Percentiles rank a stretch among this genome's conserved stretches.
phyloP scores from a whole-genome alignment of 768 basidiomycete species.

The Podaxis sp. region DNA sequence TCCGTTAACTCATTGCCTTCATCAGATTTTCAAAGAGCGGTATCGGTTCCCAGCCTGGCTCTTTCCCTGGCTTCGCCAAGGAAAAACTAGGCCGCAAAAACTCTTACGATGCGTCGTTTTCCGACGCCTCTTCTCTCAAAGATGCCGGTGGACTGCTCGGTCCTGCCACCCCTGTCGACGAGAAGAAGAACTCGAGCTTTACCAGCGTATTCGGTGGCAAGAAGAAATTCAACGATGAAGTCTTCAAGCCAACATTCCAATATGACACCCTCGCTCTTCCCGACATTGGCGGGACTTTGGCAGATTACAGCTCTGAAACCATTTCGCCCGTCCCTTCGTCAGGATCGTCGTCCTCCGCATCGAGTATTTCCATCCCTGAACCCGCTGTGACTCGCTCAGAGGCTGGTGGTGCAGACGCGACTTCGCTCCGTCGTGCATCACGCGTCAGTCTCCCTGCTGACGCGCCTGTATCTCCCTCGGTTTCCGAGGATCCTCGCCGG shows the following conservation, averaged over 20 bases:
- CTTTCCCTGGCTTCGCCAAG: neutral
- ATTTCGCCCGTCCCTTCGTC: constrained; percentile 28
- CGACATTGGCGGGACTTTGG: constrained; percentile 40
- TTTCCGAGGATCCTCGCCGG: constrained; percentile 5
- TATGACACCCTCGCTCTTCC: constrained; percentile 35
- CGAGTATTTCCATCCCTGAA: constrained; percentile 30
- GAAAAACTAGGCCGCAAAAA: constrained; percentile 10
- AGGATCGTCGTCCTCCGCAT: constrained; percentile 36
- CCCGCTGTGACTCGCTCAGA: constrained; percentile 25
- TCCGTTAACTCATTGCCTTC: constrained; percentile 12
- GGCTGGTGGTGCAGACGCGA: constrained; percentile 26
- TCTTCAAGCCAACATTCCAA: constrained; percentile 33
- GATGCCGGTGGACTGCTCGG: neutral
- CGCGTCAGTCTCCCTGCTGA: neutral
- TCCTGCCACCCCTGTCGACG: neutral
- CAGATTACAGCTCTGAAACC: constrained; percentile 32
- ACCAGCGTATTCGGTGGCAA: constrained; percentile 43
- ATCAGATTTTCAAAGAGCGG: constrained; percentile 8
- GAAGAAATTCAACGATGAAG: constrained; percentile 31
- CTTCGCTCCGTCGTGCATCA: constrained; percentile 25
- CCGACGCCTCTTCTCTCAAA: neutral
- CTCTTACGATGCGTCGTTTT: constrained; percentile 7
- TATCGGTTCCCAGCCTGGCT: neutral
- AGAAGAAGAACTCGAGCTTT: constrained; percentile 20
- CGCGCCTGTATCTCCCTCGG: neutral